Percentiles rank a stretch among this genome's conserved stretches.
Conservation (phyloP, 495 filamentous ascomycete genomes). For the Jackrogersella minutella region DNA sequence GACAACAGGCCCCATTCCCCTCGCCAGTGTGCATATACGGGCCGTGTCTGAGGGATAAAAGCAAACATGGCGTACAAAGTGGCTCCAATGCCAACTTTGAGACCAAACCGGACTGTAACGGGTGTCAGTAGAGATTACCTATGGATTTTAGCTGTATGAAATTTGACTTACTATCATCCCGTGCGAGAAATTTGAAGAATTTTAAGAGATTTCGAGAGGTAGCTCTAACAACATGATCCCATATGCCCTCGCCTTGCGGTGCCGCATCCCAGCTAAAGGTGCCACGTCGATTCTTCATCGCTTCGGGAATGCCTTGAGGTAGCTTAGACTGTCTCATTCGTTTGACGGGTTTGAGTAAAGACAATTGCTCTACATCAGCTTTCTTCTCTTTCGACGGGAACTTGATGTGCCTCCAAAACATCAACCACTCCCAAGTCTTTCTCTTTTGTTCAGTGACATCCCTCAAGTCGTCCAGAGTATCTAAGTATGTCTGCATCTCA, state of each 20-base stretch:
- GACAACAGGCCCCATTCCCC: constrained; percentile 97
- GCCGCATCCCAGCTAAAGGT: constrained; percentile 54
- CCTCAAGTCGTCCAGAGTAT: constrained; percentile 84
- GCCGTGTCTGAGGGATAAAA: constrained; percentile 79
- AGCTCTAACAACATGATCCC: constrained; percentile 46
- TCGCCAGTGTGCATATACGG: constrained; percentile 85
- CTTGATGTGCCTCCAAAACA: constrained; percentile 70
- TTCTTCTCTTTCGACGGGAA: constrained; percentile 38
- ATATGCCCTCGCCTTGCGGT: constrained; percentile 41
- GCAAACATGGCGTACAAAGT: constrained; percentile 85
- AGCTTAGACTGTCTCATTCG: constrained; percentile 54
- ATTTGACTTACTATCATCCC: constrained; percentile 58
- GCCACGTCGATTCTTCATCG: constrained; percentile 53
- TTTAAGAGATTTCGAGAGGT: constrained; percentile 51
- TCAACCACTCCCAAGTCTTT: constrained; percentile 86
- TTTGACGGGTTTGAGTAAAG: constrained; percentile 48
- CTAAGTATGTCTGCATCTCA: constrained; percentile 82
- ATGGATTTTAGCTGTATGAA: background rate
- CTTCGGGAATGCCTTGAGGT: constrained; percentile 57
- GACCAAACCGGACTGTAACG: constrained; percentile 68
- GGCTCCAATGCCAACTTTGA: constrained; percentile 92
- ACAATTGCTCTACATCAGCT: constrained; percentile 61
- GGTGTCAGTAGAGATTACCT: constrained; percentile 42
- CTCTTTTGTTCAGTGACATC: constrained; percentile 65
- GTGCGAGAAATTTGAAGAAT: constrained; percentile 51